phyloP scores from a whole-genome alignment of 306 rosid genomes.

The Clitoria ternatea region DNA sequence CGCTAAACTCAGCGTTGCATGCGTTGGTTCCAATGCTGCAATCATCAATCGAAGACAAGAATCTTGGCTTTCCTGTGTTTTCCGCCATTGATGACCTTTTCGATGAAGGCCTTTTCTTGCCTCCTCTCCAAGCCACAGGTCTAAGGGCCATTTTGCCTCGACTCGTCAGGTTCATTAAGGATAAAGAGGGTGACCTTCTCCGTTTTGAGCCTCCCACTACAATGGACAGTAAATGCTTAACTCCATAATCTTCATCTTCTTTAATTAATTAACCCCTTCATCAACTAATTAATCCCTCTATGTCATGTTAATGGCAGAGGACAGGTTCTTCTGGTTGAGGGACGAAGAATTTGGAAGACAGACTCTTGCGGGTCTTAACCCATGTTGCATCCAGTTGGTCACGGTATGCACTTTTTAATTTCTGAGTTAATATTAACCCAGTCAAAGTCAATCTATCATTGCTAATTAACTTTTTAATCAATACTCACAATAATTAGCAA shows the following conservation, averaged over 20 bases:
- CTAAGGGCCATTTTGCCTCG: slow-evolving; percentile 38
- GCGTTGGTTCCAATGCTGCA: slow-evolving; percentile 44
- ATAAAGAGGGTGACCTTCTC: slow-evolving; percentile 28
- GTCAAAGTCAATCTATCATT: too few relatives aligned
- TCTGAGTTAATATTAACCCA: too few relatives aligned
- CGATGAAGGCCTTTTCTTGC: slow-evolving; percentile 48
- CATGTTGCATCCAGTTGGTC: slow-evolving; percentile 58
- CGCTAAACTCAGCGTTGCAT: slow-evolving; percentile 37
- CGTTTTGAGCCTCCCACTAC: slow-evolving; percentile 56
- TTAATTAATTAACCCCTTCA: too few relatives aligned
- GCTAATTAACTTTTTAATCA: background rate
- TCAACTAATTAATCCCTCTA: background rate
- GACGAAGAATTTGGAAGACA: slow-evolving; percentile 83
- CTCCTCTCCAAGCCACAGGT: slow-evolving; percentile 19
- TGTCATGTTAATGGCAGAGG: slow-evolving; percentile 31
- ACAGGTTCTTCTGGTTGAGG: slow-evolving; percentile 84
- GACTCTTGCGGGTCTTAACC: slow-evolving; percentile 88
- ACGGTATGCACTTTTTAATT: slow-evolving; percentile 37
- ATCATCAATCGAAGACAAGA: slow-evolving; percentile 2
- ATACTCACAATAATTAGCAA: background rate
- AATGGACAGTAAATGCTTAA: slow-evolving; percentile 39
- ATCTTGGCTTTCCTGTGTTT: slow-evolving; percentile 48
- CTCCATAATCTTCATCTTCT: too few relatives aligned
- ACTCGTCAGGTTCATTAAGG: slow-evolving; percentile 32
- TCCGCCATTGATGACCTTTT: slow-evolving; percentile 53